Evolutionary conservation across 2,329 filamentous ascomycete genomes (phyloP).

Genomic region (Emmonsiellopsis sp.): DNA sequence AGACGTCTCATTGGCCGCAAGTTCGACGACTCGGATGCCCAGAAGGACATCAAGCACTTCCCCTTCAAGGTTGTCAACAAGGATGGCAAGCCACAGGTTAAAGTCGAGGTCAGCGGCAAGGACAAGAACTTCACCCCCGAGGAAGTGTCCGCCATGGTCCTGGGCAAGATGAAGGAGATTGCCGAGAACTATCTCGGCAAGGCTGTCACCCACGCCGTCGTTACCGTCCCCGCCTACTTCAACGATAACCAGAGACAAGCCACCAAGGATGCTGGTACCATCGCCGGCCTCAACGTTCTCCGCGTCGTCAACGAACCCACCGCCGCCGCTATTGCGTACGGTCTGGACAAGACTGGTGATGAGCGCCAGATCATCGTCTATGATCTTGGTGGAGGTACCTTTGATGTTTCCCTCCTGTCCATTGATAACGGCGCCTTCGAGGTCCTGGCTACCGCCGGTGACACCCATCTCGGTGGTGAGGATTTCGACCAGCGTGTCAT

Average conservation of each 20-base stretch:
- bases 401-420: slow-evolving; percentile 86
- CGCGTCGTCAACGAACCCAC: slow-evolving; percentile 96
- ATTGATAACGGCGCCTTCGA: slow-evolving; percentile 91
- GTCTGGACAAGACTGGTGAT: slow-evolving; percentile 74
- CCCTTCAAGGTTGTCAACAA: slow-evolving; percentile 90
- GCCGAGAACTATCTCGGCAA: slow-evolving; percentile 55
- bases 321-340: slow-evolving; percentile 89
- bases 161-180: slow-evolving; percentile 60
- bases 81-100: slow-evolving; percentile 79
- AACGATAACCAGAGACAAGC: slow-evolving; percentile 96
- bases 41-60: slow-evolving; percentile 95
- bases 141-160: slow-evolving; percentile 58
- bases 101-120: slow-evolving; percentile 52
- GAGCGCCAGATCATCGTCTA: slow-evolving; percentile 89
- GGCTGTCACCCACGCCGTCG: slow-evolving; percentile 58
- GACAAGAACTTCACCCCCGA: slow-evolving; percentile 58
- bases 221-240: slow-evolving; percentile 96
- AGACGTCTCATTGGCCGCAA: slow-evolving; percentile 82
- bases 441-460: slow-evolving; percentile 89
- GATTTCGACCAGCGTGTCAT: slow-evolving; percentile 98
- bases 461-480: slow-evolving; percentile 95
- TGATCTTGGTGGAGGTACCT: slow-evolving; percentile 89
- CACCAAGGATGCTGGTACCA: slow-evolving; percentile 87
- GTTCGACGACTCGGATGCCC: slow-evolving; percentile 74
- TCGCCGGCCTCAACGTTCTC: slow-evolving; percentile 88